Percentiles rank a stretch among this genome's conserved stretches.
These are phyloP conservation scores for Capniomyces stellatus DNA, from an alignment of 371 early-diverging fungal species.

Conservation along the genomic window DNA sequence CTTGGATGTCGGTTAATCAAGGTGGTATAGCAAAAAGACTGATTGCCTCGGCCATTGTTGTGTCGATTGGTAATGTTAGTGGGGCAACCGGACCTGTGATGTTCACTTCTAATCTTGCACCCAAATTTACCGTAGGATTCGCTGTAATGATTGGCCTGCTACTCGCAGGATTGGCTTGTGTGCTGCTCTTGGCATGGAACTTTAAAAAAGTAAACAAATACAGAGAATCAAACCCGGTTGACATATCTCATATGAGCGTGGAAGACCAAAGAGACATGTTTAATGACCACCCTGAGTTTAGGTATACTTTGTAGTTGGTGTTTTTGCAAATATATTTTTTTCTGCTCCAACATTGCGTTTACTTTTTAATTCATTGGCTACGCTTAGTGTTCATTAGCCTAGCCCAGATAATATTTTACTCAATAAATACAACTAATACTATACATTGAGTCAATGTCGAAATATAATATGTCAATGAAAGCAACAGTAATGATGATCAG, in stretches of 20 bases:
- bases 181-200: conserved; percentile 7
- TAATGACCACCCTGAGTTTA: conserved; percentile 19
- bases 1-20: conserved; percentile 4
- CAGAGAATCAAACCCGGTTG: conserved; percentile 8
- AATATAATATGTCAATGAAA: no score
- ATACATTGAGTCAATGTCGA: no score
- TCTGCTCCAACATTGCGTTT: no score
- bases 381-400: no score
- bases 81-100: conserved; percentile 39
- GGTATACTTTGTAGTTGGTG: no score
- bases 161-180: conserved; percentile 4
- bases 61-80: conserved; percentile 39
- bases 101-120: conserved; percentile 39
- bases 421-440: no score
- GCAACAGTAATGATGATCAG: no score
- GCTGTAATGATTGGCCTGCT: conserved; percentile 15
- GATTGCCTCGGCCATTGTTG: conserved; percentile 10
- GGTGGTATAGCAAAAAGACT: conserved; percentile 19
- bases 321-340: no score
- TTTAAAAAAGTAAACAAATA: conserved; percentile 11
- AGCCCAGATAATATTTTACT: no score
- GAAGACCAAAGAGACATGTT: conserved; percentile 11
- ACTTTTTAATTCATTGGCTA: no score
- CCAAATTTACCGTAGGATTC: conserved; percentile 26
- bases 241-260: conserved; percentile 6